phyloP scores from a whole-genome alignment of 2,329 filamentous ascomycete genomes.

The Colletotrichum aenigma region DNA sequence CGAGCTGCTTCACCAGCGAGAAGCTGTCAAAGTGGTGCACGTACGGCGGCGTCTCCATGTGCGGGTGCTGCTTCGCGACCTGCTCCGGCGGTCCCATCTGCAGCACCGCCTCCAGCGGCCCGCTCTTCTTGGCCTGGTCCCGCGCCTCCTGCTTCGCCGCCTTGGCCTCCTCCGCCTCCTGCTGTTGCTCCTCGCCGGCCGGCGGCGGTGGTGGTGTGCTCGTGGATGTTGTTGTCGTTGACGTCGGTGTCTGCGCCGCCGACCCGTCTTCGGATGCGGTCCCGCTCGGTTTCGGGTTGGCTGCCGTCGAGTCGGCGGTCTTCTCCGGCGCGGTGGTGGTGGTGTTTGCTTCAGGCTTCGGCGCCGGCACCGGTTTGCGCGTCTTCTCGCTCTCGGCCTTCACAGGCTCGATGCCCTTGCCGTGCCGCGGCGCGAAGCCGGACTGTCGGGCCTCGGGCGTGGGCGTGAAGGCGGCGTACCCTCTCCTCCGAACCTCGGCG shows the following conservation, averaged over 20 bases:
- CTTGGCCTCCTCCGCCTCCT: slow-evolving; percentile 20
- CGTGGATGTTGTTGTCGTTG: not conserved
- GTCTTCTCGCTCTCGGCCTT: slow-evolving; percentile 29
- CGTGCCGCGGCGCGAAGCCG: slow-evolving; percentile 58
- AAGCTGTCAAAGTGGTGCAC: slow-evolving; percentile 98
- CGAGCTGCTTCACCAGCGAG: slow-evolving; percentile 81
- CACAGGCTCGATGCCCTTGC: slow-evolving; percentile 64
- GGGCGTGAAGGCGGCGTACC: slow-evolving; percentile 38
- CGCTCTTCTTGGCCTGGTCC: slow-evolving; percentile 45
- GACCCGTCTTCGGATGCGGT: not conserved
- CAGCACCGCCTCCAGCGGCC: slow-evolving; percentile 56
- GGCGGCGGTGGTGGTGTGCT: not conserved
- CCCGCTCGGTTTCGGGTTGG: not conserved
- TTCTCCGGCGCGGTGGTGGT: not conserved
- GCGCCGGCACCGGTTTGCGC: slow-evolving; percentile 24
- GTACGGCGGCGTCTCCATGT: slow-evolving; percentile 77
- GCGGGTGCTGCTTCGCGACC: slow-evolving; percentile 58
- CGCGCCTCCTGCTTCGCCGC: slow-evolving; percentile 31
- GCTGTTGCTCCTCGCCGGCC: not conserved
- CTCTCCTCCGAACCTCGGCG: slow-evolving; percentile 27
- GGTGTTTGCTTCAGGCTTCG: not conserved
- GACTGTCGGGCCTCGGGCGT: slow-evolving; percentile 39
- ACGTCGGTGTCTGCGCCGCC: slow-evolving; percentile 17
- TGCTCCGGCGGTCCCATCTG: slow-evolving; percentile 48
- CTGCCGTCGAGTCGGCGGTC: not conserved